A percentile compares a stretch with the other conserved stretches of the same genome.
Evolutionary conservation across 768 basidiomycete genomes (phyloP).

Genomic region (Mycena maculata): DNA sequence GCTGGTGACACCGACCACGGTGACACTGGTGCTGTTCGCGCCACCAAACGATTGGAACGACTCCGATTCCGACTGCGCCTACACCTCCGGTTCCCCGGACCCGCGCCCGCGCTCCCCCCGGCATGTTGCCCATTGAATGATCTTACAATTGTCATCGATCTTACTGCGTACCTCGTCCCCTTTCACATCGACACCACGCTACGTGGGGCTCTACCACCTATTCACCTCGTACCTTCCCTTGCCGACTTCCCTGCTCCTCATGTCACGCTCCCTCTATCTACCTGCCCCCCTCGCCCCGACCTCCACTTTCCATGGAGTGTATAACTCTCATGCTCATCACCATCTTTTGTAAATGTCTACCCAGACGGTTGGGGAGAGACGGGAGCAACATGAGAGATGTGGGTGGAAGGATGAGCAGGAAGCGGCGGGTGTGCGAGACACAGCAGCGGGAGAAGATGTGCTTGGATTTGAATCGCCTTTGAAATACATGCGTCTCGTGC

Average conservation of each 20-base stretch:
- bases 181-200: not conserved
- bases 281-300: not conserved
- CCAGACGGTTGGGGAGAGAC: too few species aligned
- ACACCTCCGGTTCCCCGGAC: not conserved
- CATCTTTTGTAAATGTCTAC: too few species aligned
- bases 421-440: too few species aligned
- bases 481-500: too few species aligned
- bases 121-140: too few species aligned
- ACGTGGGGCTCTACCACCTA: not conserved
- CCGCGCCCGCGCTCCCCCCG: not conserved
- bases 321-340: too few species aligned
- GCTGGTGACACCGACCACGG: not conserved
- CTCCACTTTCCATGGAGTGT: too few species aligned
- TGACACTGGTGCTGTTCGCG: not conserved
- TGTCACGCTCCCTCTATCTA: not conserved
- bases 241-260: not conserved
- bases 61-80: not conserved
- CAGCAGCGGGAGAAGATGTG: too few species aligned
- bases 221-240: not conserved
- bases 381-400: too few species aligned
- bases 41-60: not conserved
- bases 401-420: too few species aligned
- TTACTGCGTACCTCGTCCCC: too few species aligned
- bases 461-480: too few species aligned
- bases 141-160: not conserved